These are phyloP conservation scores for Huiozyma sinensis DNA, from an alignment of 805 yeast species.

Conservation along the genomic window DNA sequence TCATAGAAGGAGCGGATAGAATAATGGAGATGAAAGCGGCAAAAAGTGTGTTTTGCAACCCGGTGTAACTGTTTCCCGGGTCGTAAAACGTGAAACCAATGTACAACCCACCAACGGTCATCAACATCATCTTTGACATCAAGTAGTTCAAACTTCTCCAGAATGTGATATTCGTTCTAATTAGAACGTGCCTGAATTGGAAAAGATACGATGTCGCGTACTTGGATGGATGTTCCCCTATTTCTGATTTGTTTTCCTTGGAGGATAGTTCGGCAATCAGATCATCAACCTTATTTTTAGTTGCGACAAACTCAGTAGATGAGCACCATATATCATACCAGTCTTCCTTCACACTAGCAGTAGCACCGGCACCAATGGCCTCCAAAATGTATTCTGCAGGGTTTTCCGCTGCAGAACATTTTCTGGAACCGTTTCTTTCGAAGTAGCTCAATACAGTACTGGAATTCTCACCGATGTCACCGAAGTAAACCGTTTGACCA, in stretches of 20 bases:
- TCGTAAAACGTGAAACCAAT: slow-evolving; percentile 48
- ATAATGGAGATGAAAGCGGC: slow-evolving; percentile 31
- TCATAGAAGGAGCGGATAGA: slow-evolving; percentile 31
- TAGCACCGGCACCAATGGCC: slow-evolving; percentile 67
- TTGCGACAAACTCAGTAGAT: slow-evolving; percentile 30
- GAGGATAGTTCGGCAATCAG: slow-evolving; percentile 37
- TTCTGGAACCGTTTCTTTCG: slow-evolving; percentile 55
- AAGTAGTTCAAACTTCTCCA: slow-evolving; percentile 36
- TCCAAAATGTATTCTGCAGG: slow-evolving; percentile 65
- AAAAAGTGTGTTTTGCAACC: slow-evolving; percentile 30
- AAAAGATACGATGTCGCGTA: slow-evolving; percentile 16
- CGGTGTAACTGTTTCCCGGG: slow-evolving; percentile 37
- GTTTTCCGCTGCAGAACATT: slow-evolving; percentile 43
- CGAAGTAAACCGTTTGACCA: slow-evolving; percentile 64
- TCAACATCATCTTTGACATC: slow-evolving; percentile 34
- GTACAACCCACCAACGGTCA: slow-evolving; percentile 35
- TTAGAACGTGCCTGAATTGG: slow-evolving; percentile 30
- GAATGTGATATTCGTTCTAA: slow-evolving; percentile 16
- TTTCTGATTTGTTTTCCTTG: slow-evolving; percentile 4
- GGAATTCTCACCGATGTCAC: slow-evolving; percentile 51
- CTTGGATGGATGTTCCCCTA: slow-evolving; percentile 9
- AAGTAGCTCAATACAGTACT: slow-evolving; percentile 45
- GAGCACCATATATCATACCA: slow-evolving; percentile 48
- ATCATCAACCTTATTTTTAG: slow-evolving; percentile 33
- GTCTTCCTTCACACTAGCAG: slow-evolving; percentile 41